A percentile compares a stretch with the other conserved stretches of the same genome.
phyloP scores from a whole-genome alignment of 352 stramenopile species.

The Phytopythium chamaehyphon region DNA sequence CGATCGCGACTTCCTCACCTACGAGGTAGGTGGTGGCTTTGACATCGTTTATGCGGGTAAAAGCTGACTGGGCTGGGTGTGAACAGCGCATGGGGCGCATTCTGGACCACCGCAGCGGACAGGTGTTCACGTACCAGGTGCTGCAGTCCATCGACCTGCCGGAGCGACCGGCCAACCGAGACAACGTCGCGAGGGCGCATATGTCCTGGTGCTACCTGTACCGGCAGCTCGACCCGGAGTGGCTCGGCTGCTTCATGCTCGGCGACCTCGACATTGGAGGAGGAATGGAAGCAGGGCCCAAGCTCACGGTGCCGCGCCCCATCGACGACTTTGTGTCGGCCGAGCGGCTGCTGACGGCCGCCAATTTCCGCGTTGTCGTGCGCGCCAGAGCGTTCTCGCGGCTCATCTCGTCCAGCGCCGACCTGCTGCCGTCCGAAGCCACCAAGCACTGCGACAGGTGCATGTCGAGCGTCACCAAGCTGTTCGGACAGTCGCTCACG shows the following conservation, averaged over 20 bases:
- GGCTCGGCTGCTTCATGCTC: conserved; percentile 51
- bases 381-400: conserved; percentile 46
- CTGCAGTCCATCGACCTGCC: conserved; percentile 50
- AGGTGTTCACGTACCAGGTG: conserved; percentile 56
- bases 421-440: conserved; percentile 11
- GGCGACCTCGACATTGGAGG: conserved; percentile 33
- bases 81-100: conserved; percentile 46
- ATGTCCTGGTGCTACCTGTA: conserved; percentile 58
- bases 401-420: conserved; percentile 26
- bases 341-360: conserved; percentile 37
- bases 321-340: conserved; percentile 38
- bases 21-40: conserved; percentile 30
- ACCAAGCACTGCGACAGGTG: conserved; percentile 40
- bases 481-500: conserved; percentile 32
- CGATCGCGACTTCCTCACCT: conserved; percentile 50
- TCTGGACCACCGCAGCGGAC: conserved; percentile 31
- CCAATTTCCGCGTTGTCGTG: conserved; percentile 36
- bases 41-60: no score
- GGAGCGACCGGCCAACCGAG: conserved; percentile 39
- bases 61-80: no score
- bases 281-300: conserved; percentile 7
- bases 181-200: conserved; percentile 26
- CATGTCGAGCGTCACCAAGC: conserved; percentile 21
- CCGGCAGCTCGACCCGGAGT: conserved; percentile 41
- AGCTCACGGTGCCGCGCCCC: conserved; percentile 11